Base-by-base conservation (phyloP, 2,329 filamentous ascomycete genomes). In the Xylaria sp. region DNA sequence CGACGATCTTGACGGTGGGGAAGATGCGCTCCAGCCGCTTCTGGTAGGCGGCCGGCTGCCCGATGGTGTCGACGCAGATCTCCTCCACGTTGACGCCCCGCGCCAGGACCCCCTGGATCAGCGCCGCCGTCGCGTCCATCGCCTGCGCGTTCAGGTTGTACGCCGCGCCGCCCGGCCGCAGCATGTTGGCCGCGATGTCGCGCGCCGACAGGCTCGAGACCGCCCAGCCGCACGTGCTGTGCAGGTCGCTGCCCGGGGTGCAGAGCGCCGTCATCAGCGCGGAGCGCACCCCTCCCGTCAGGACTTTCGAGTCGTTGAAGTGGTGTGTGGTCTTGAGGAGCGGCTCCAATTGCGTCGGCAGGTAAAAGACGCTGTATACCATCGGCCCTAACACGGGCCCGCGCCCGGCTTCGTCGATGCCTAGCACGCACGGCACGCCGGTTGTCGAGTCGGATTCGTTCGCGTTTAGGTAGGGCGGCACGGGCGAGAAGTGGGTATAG, bases 61-160 rank as follows among this genome's bases (percentile, higher is more conserved):
- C 94, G 72, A 98, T 90, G 2, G 94, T 98, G 78, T 99, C 94
- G 73, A 99, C 93, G 75, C 93, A 99, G 53, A 99, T 91, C 76
- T 97, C 92, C 59, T 83, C 85, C 4, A 98, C 82, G 74, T 96
- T 93, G 64, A 98, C 90, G 35, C 92, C 91, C 19, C 83, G 82
- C 8, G 86, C 87, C 35, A 95, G 83, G 3, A 97, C 90, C 35
- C 87, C 88, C 57, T 87, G 82, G 71, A 98, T 94, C 54, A 99
- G 82, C 38, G 86, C 85, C 23, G 96, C 87, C 0, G 94, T 98
- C 3, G 94, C 91, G 76, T 97, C 93, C 87, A 95, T 90, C 17
- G 94, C 94, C 77, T 99, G 95, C 4, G 93, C 92, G 74, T 99
- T 99, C 67, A 99, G 86, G 75, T 99, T 99, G 79, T 97, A 96